Conservation (phyloP, 495 filamentous ascomycete species). For the Polyplosphaeria fusca region DNA sequence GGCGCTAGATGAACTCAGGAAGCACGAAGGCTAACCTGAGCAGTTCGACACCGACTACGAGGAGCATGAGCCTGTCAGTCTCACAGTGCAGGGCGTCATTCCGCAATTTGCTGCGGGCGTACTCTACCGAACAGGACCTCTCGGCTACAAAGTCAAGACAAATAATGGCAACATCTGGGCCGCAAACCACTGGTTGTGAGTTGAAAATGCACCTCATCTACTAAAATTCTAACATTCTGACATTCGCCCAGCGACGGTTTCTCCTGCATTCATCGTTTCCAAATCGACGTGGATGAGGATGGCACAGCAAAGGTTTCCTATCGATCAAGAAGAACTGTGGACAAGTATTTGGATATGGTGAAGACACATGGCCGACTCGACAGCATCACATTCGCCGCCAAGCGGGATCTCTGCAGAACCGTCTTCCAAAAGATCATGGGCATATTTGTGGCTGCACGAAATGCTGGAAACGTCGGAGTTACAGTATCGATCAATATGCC, state of each 20-base stretch:
- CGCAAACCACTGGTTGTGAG: constrained; percentile 76
- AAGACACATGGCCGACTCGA: constrained; percentile 49
- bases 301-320: constrained; percentile 54
- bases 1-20: too few species aligned
- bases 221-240: too few species aligned
- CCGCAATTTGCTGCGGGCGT: constrained; percentile 49
- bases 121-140: constrained; percentile 78
- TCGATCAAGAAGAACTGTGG: constrained; percentile 64
- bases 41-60: constrained; percentile 32
- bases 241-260: too few species aligned
- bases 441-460: constrained; percentile 41
- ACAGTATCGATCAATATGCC: constrained; percentile 59
- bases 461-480: constrained; percentile 54
- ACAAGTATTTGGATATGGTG: constrained; percentile 54
- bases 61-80: constrained; percentile 18
- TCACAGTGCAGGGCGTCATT: constrained; percentile 27
- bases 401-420: constrained; percentile 63
- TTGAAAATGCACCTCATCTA: too few species aligned
- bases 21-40: too few species aligned
- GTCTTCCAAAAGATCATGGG: constrained; percentile 66
- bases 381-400: constrained; percentile 58
- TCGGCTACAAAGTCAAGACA: constrained; percentile 63
- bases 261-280: constrained; percentile 70
- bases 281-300: constrained; percentile 47
- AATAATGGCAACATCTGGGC: constrained; percentile 54